These are phyloP conservation scores for Hanseniaspora jakobsenii DNA, from an alignment of 805 yeast genomes.

Conservation along the genomic window DNA sequence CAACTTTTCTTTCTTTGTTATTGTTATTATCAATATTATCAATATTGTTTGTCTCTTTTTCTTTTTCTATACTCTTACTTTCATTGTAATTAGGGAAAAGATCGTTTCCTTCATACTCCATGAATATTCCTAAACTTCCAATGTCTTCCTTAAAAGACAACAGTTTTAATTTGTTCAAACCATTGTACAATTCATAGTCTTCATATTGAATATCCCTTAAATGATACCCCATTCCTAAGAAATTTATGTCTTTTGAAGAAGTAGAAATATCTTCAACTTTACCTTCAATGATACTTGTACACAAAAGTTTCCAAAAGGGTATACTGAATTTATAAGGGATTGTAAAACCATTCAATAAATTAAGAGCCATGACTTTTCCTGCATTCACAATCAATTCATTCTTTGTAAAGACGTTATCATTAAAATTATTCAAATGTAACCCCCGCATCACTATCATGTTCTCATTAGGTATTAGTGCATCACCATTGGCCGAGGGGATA, in stretches of 20 bases:
- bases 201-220: not conserved
- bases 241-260: too few relatives aligned
- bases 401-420: not conserved
- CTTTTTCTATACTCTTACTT: too few relatives aligned
- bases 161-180: not conserved
- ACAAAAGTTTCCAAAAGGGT: conserved; percentile 6
- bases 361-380: conserved; percentile 7
- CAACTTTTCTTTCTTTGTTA: too few relatives aligned
- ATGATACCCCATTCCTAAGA: too few relatives aligned
- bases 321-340: conserved; percentile 7
- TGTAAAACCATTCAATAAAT: conserved; percentile 1
- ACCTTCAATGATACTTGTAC: not conserved
- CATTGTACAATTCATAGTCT: not conserved
- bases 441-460: not conserved
- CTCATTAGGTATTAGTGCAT: not conserved
- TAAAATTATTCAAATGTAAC: not conserved
- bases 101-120: conserved; percentile 46
- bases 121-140: conserved; percentile 44
- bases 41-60: too few relatives aligned
- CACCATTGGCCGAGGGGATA: not conserved
- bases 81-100: too few relatives aligned
- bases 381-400: conserved; percentile 1
- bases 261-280: too few relatives aligned
- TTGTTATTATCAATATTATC: too few relatives aligned
- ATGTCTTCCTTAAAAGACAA: too few relatives aligned